Evolutionary conservation across 1,284 basidiomycete species (phyloP), one percentile per base, ranked within the genome.

Genomic region (Apiotrichum sp.): DNA sequence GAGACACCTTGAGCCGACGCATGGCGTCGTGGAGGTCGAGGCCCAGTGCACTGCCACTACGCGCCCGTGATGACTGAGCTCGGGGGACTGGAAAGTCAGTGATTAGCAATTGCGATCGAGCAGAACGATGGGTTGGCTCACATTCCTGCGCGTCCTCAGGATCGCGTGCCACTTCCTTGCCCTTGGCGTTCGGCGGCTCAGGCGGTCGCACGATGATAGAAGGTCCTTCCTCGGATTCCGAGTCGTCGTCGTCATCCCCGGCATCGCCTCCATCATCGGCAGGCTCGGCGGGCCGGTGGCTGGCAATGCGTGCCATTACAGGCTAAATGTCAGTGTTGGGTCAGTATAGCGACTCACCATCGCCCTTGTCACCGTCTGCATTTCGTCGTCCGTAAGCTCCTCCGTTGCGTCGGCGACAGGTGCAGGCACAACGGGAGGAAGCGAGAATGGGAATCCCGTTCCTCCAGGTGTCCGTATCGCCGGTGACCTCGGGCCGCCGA

Each of bases 321-420:
- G 73, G 74, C 71, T 74, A 53, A 13, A 13, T 10, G 31, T 55
- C 22, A 59, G 43, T 33, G 14, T 13, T 6, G 13, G 7, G 2
- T 9, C 32, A 8, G 6, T 7, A 35, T 11, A 42, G 33, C 2
- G 2, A 64, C 74, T 57, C 50, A 76, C 74, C 75, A 77, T 77
- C 22, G 67, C 58, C 52, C 68, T 62, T 16, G 67, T 70, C 0
- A 69, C 72, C 43, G 70, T 71, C 52, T 71, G 54, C 6, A 72
- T 29, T 43, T 77, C 75, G 29, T 67, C 65, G 43, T 73, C 73
- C 1, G 65, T 62, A 51, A 70, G 51, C 0, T 53, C 47, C 35
- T 56, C 35, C 9, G 16, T 36, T 2, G 8, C 22, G n/a, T 48
- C 35, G 11, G 35, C 10, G 29, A 14, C 14, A 7, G 42, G 22